Base-by-base conservation (phyloP, 257 asterid species). In the Cynanchum wilfordii region DNA sequence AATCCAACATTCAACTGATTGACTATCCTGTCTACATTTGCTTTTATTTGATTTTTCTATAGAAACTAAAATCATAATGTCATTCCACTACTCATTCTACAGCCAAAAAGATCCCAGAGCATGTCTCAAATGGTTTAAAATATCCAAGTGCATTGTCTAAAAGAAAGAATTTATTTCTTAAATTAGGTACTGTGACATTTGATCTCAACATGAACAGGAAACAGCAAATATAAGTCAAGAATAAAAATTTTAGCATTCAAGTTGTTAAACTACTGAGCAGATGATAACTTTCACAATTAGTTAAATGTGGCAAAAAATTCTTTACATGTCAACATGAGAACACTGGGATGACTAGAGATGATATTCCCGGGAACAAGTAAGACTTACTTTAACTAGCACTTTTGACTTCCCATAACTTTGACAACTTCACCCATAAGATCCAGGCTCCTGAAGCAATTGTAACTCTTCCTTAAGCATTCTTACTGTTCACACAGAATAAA, bases 401-500 rank as follows among this genome's bases (percentile, higher is more conserved):
- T 93, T 90, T 9, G 96, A 90, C 76, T 93, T 90, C 70, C 98
- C 98, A 93, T 90, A 22, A 93, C 97, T 85, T 93, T 93, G 73
- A 90, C 96, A 83, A 93, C 97, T 86, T 93, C 98, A 8, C 96
- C 97, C 55, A 76, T 86, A 89, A n/a, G 97, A 93, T 70, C 96
- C 98, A 65, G 98, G 97, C 82, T 90, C 96, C 83, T 89, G 92
- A 80, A 93, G 97, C 78, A 90, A 87, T 77, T 90, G 95, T 76
- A 93, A 78, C 83, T 93, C 98, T 79, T 93, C 96, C 85, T 90
- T 89, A 71, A 90, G 87, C 78, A 92, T 87, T 79, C 96, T 84
- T 82, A 89, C 98, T 90, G 85, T 45, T 71, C 82, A 33, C 19
- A 17, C 50, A 64, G 17, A 36, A 36, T 8, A 36, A 10, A 20